Conservation (phyloP, 768 basidiomycete species). For the Cystoderma amianthinum region DNA sequence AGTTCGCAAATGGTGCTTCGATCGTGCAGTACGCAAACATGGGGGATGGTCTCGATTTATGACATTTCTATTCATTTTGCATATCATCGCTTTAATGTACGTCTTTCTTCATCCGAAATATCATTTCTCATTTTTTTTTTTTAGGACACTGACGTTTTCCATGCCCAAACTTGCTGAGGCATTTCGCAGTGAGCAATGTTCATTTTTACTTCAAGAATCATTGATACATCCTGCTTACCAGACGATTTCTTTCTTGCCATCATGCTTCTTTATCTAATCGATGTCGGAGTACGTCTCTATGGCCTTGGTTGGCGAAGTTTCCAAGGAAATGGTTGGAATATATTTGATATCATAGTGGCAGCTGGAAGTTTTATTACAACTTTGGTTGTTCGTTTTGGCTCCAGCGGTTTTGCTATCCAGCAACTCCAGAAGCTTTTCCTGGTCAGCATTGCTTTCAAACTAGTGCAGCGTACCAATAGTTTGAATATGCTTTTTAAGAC, state of each 20-base stretch:
- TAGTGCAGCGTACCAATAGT: slow-evolving; percentile 81
- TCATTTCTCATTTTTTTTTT: slow-evolving; percentile 1
- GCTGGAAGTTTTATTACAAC: slow-evolving; percentile 82
- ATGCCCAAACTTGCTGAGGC: slow-evolving; percentile 39
- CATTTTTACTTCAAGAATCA: neutral
- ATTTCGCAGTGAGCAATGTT: slow-evolving; percentile 46
- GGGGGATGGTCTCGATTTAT: slow-evolving; percentile 87
- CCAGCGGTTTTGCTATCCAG: slow-evolving; percentile 41
- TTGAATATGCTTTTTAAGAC: slow-evolving; percentile 97
- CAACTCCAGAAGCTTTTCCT: slow-evolving; percentile 89
- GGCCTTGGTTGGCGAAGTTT: slow-evolving; percentile 85
- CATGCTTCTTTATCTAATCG: slow-evolving; percentile 66
- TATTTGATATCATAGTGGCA: slow-evolving; percentile 82
- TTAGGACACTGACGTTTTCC: slow-evolving; percentile 77
- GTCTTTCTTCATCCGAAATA: slow-evolving; percentile 15
- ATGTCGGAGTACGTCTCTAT: slow-evolving; percentile 69
- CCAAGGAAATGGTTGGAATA: slow-evolving; percentile 89
- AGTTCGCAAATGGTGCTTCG: slow-evolving; percentile 82
- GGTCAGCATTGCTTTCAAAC: slow-evolving; percentile 89
- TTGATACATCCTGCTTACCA: slow-evolving; percentile 17
- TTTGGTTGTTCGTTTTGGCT: slow-evolving; percentile 54
- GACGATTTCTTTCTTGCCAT: slow-evolving; percentile 74
- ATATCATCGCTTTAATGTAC: slow-evolving; percentile 80
- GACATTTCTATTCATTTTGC: slow-evolving; percentile 72
- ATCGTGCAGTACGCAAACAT: slow-evolving; percentile 85